A percentile compares a stretch with the other conserved stretches of the same genome.
These are phyloP conservation scores for Fusarium cyanostomum DNA, from an alignment of 2,329 filamentous ascomycete species.

Conservation along the genomic window DNA sequence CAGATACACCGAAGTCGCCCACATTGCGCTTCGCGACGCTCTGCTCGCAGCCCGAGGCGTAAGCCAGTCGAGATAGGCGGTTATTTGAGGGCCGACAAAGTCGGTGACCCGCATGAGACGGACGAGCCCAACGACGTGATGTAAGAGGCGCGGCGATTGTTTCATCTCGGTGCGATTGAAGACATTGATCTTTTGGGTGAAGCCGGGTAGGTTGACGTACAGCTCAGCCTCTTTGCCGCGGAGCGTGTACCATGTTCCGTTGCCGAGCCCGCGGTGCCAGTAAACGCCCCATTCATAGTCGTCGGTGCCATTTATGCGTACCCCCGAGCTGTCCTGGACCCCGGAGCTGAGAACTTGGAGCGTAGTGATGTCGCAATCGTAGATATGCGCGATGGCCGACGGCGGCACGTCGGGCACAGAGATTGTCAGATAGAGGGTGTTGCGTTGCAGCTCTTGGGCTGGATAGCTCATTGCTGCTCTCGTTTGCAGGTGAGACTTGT, in stretches of 20 bases:
- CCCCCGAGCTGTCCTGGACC: conserved; percentile 33
- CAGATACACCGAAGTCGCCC: conserved; percentile 44
- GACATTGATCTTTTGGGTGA: conserved; percentile 21
- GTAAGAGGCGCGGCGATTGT: conserved; percentile 43
- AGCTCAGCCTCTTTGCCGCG: conserved; percentile 2
- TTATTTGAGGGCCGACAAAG: conserved; percentile 30
- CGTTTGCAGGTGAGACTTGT: background rate
- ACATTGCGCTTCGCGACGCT: conserved; percentile 43
- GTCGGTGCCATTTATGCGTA: conserved; percentile 35
- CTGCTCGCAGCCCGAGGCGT: conserved; percentile 35
- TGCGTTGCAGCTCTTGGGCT: conserved; percentile 31
- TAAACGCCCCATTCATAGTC: conserved; percentile 52
- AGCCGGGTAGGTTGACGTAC: conserved; percentile 12
- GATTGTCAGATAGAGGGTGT: conserved; percentile 41
- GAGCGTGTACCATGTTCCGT: conserved; percentile 44
- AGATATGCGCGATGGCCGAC: conserved; percentile 8
- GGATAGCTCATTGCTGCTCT: conserved; percentile 27
- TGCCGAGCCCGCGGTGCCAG: conserved; percentile 42
- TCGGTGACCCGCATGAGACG: conserved; percentile 40
- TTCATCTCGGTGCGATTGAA: conserved; percentile 32
- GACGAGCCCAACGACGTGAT: conserved; percentile 46
- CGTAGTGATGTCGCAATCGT: conserved; percentile 21
- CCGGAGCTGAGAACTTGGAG: conserved; percentile 10
- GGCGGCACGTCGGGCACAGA: conserved; percentile 26
- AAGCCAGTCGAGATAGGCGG: conserved; percentile 48